Percentiles rank a stretch among this genome's conserved stretches.
Evolutionary conservation across 805 yeast genomes (phyloP).

Genomic region (Saccharomycopsis amapae): DNA sequence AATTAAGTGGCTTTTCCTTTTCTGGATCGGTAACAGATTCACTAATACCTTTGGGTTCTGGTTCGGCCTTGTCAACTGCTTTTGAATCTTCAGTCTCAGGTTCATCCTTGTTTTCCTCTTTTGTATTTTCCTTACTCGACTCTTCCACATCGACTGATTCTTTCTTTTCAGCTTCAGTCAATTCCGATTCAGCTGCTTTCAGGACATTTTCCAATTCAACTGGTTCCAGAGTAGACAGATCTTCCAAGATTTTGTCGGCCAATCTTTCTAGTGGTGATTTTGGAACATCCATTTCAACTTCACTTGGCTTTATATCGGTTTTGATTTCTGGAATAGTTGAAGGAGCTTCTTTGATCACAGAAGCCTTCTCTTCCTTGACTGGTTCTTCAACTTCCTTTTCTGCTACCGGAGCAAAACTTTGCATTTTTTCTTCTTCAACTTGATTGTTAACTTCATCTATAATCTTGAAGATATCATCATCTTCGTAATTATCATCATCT

Average conservation of each 20-base stretch:
- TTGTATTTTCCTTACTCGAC: not conserved
- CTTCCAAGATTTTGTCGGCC: slow-evolving; percentile 11
- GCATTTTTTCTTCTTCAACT: slow-evolving; percentile 5
- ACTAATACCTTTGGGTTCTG: not conserved
- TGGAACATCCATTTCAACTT: slow-evolving; percentile 5
- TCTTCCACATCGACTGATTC: not conserved
- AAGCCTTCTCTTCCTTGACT: not conserved
- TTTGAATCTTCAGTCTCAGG: slow-evolving; percentile 4
- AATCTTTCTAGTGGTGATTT: slow-evolving; percentile 15
- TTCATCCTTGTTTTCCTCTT: slow-evolving; percentile 10
- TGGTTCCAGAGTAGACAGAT: not conserved
- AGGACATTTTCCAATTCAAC: not conserved
- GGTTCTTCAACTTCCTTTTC: slow-evolving; percentile 1
- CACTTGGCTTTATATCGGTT: slow-evolving; percentile 1
- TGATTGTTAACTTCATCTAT: slow-evolving; percentile 12
- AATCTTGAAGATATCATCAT: slow-evolving; percentile 8
- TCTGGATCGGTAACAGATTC: slow-evolving; percentile 8
- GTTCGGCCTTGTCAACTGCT: slow-evolving; percentile 10
- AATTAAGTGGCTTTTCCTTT: slow-evolving; percentile 7
- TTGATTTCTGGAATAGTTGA: not conserved
- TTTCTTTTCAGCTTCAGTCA: not conserved
- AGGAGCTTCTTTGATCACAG: not conserved
- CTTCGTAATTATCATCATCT: slow-evolving; percentile 20
- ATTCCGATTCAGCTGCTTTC: not conserved
- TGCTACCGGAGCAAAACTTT: not conserved